A percentile compares a stretch with the other conserved stretches of the same genome.
Evolutionary conservation across 495 filamentous ascomycete species (phyloP).

Genomic region (Emericellopsis terricola): DNA sequence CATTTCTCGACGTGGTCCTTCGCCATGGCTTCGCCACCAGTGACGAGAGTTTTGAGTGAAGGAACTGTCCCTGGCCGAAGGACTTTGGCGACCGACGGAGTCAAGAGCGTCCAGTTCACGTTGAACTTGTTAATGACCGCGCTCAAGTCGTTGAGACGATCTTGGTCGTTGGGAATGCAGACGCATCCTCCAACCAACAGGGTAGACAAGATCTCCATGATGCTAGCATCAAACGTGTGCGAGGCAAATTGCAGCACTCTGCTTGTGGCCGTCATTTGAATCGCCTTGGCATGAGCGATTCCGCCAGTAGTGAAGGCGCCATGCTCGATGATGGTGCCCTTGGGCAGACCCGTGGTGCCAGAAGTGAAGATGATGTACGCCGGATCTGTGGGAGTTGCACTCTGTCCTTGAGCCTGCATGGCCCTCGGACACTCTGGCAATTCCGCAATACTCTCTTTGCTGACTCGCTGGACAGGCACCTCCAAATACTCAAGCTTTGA

Average conservation of each 20-base stretch:
- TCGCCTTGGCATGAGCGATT: conserved; percentile 16
- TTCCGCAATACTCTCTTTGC: background rate
- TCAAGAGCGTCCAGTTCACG: conserved; percentile 33
- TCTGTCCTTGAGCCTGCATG: conserved; percentile 19
- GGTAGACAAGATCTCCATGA: conserved; percentile 49
- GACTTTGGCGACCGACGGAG: conserved; percentile 24
- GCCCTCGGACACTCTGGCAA: background rate
- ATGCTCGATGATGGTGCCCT: conserved; percentile 24
- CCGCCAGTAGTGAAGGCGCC: conserved; percentile 11
- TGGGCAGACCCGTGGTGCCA: conserved; percentile 34
- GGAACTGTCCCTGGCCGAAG: conserved; percentile 17
- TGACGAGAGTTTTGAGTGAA: conserved; percentile 3
- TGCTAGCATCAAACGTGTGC: conserved; percentile 48
- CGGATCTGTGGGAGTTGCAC: background rate
- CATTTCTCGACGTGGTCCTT: conserved; percentile 2
- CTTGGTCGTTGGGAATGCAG: conserved; percentile 26
- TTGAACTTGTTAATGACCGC: conserved; percentile 24
- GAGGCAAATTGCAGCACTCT: conserved; percentile 50
- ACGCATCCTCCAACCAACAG: conserved; percentile 37
- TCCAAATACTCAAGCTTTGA: background rate
- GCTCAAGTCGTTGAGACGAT: conserved; percentile 17
- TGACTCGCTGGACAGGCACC: background rate
- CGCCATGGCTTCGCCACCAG: background rate
- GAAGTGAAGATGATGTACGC: conserved; percentile 35
- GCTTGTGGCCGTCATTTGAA: conserved; percentile 22